Evolutionary conservation across 768 basidiomycete genomes (phyloP), one percentile per base, ranked within the genome.

Genomic region (Mycena albidolilacea): DNA sequence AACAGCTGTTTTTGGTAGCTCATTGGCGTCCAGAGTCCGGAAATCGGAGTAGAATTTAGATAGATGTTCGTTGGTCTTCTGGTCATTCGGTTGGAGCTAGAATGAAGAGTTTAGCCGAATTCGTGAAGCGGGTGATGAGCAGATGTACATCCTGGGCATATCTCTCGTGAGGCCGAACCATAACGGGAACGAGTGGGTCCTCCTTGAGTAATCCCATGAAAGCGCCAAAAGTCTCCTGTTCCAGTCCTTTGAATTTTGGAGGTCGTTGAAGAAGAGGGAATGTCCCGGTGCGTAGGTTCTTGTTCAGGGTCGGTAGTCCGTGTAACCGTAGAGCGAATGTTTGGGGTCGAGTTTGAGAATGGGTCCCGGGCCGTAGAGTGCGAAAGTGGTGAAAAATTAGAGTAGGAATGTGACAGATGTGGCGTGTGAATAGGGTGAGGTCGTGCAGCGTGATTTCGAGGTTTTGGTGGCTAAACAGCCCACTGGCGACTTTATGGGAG

Each of bases 131-230:
- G 35, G 4, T 8, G n/a, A 14, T 15, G 9, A 55, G 21, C 30
- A 14, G 23, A 70, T 60, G 23, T 14, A 72, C 74, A 7, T 21
- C 52, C 61, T 75, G 46, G 0, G 54, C 19, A 23, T 58, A 64
- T 21, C 55, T 23, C 9, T 7, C 35, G 21, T 70, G 68, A 8
- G 75, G 64, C 1, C 65, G 43, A 2, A 38, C 21, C 75, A 76
- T 76, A n/a, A 68, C 61, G 7, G 75, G 75, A 17, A 70, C 61
- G 23, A 46, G 52, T 3, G 71, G 75, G 37, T 76, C 75, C 35
- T 70, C 37, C 54, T 70, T 46, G 15, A 76, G 59, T 0, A 70
- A n/a, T 8, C 59, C 60, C 9, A 43, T 11, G 21, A 72, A 70
- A 2, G 46, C 57, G 0, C n/a, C 21, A 23, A 72, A 41, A 3